Evolutionary conservation across 768 basidiomycete genomes (phyloP).

Genomic region (Lentinula aciculospora): DNA sequence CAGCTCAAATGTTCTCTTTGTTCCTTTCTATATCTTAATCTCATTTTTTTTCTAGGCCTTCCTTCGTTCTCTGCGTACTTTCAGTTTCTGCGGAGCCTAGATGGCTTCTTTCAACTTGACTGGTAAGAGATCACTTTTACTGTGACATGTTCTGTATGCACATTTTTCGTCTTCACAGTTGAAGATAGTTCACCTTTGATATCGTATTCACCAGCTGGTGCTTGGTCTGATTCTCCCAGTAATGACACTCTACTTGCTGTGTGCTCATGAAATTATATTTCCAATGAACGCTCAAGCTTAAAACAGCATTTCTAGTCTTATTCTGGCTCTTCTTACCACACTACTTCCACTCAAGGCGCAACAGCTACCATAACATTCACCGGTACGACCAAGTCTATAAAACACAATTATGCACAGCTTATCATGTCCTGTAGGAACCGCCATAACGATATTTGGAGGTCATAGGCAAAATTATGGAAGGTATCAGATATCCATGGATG

Average conservation of each 20-base stretch:
- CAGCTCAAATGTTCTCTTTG: constrained; percentile 5
- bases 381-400: constrained; percentile 25
- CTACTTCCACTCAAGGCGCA: constrained; percentile 37
- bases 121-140: constrained; percentile 20
- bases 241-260: constrained; percentile 34
- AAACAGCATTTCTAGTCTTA: constrained; percentile 29
- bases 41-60: neutral
- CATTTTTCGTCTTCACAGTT: constrained; percentile 25
- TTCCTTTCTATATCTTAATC: constrained; percentile 15
- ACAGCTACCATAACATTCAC: constrained; percentile 45
- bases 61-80: constrained; percentile 14
- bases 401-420: neutral
- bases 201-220: constrained; percentile 40
- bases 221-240: constrained; percentile 41
- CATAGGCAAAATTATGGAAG: constrained; percentile 39
- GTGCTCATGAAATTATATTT: constrained; percentile 10
- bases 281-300: neutral
- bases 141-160: neutral
- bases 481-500: constrained; percentile 41
- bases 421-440: constrained; percentile 32
- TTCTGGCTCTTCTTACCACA: constrained; percentile 38
- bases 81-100: constrained; percentile 27
- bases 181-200: constrained; percentile 55
- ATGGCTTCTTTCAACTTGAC: constrained; percentile 43
- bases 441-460: constrained; percentile 46